phyloP scores from a whole-genome alignment of 371 early-diverging fungal genomes.

The Syncephalastrum sp. region DNA sequence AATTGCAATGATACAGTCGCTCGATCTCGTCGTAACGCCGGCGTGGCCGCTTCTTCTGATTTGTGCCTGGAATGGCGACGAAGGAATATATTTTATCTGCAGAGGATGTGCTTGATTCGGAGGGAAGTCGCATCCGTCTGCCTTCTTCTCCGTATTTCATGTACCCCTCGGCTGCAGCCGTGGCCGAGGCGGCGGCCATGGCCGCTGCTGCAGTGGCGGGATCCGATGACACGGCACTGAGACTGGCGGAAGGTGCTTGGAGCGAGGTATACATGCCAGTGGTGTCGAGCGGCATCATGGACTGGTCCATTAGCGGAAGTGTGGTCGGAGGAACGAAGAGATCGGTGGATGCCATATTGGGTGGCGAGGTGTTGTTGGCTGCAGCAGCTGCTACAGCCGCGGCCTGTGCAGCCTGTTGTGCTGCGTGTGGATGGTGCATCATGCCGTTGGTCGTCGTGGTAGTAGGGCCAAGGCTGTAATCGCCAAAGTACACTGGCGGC shows the following conservation, averaged over 20 bases:
- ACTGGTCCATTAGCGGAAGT: constrained; percentile 3
- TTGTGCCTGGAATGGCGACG: constrained; percentile 61
- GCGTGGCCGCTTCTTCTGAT: constrained; percentile 66
- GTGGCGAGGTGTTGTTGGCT: constrained; percentile 1
- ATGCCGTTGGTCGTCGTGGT: neutral
- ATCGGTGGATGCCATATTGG: neutral
- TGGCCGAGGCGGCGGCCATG: constrained; percentile 5
- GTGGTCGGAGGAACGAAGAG: neutral
- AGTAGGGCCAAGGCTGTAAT: neutral
- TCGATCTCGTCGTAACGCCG: constrained; percentile 72
- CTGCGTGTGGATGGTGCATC: neutral
- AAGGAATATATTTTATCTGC: constrained; percentile 61
- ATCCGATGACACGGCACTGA: neutral
- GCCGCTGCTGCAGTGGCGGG: constrained; percentile 6
- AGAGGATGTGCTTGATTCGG: constrained; percentile 31
- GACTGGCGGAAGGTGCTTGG: neutral
- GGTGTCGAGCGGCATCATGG: constrained; percentile 3
- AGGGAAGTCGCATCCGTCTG: constrained; percentile 28
- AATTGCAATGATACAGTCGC: constrained; percentile 65
- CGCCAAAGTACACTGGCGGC: neutral
- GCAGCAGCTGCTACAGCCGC: constrained; percentile 7
- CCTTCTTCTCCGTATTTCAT: constrained; percentile 4
- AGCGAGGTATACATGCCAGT: neutral
- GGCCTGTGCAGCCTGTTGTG: neutral
- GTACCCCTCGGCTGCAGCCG: constrained; percentile 2